phyloP scores from a whole-genome alignment of 1,284 basidiomycete species.

The Tylopilus orsonianus region DNA sequence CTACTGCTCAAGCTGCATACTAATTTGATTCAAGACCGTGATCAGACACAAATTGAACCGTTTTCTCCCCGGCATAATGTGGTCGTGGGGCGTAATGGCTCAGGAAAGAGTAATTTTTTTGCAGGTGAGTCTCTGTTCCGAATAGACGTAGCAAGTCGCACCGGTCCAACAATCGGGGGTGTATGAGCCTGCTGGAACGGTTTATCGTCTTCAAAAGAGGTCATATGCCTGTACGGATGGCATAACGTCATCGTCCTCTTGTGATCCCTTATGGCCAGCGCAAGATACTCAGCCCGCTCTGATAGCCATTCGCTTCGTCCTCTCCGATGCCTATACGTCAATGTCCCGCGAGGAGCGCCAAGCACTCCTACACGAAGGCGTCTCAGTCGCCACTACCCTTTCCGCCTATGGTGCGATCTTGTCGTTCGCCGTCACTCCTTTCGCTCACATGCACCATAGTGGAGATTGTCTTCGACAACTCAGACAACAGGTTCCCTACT shows the following conservation, averaged over 20 bases:
- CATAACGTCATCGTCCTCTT: neutral
- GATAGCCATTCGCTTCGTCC: conserved; percentile 91
- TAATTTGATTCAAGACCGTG: conserved; percentile 53
- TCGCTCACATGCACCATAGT: conserved; percentile 41
- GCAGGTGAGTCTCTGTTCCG: conserved; percentile 51
- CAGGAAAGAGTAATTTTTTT: conserved; percentile 97
- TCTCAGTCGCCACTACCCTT: conserved; percentile 84
- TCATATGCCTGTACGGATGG: neutral
- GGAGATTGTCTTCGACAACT: conserved; percentile 87
- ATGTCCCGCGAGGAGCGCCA: conserved; percentile 94
- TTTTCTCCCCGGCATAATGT: conserved; percentile 89
- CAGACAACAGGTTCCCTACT: conserved; percentile 89
- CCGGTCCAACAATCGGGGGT: neutral
- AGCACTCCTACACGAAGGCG: conserved; percentile 90
- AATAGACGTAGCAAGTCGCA: neutral
- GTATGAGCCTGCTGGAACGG: neutral
- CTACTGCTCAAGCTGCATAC: conserved; percentile 3
- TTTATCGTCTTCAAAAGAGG: neutral
- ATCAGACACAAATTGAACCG: conserved; percentile 81
- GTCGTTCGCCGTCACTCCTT: neutral
- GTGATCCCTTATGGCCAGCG: neutral
- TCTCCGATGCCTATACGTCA: conserved; percentile 96
- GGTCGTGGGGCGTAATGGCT: conserved; percentile 93
- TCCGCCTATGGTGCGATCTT: conserved; percentile 80
- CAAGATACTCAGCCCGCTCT: conserved; percentile 8